Conservation (phyloP, 1,139 yeast genomes). For the Blastobotrys malaysiensis region DNA sequence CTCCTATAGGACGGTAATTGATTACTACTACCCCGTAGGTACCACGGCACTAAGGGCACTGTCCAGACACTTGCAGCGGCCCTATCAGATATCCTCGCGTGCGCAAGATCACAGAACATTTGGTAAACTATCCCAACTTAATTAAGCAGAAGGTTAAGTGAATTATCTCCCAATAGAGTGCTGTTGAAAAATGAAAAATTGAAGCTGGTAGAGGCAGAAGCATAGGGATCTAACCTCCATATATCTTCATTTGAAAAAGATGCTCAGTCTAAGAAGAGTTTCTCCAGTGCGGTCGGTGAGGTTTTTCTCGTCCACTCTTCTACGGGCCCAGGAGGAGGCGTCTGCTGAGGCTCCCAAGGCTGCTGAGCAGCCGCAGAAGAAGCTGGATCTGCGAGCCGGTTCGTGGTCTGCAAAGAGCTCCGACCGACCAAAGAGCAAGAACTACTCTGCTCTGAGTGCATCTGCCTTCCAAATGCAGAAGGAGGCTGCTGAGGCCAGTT, state of each 20-base stretch:
- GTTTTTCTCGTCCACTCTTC: not conserved
- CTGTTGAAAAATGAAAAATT: not conserved
- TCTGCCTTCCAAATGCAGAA: not conserved
- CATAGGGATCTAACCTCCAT: not conserved
- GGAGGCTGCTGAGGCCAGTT: not conserved
- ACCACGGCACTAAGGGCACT: no score
- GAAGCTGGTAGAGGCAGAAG: not conserved
- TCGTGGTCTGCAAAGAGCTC: not conserved
- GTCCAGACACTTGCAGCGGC: no score
- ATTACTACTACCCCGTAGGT: no score
- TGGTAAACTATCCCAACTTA: no score
- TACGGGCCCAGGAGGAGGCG: not conserved
- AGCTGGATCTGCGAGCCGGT: not conserved
- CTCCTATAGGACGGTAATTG: no score
- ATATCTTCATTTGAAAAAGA: not conserved
- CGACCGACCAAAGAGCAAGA: not conserved
- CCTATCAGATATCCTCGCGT: no score
- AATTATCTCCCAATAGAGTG: not conserved
- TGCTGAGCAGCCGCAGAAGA: not conserved
- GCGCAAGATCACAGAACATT: no score
- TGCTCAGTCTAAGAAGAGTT: not conserved
- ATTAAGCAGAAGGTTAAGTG: no score
- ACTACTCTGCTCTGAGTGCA: not conserved
- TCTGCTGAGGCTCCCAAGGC: not conserved
- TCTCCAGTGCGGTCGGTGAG: not conserved